Conservation (phyloP, 305 asterid genomes). For the Stenogyne calaminthoides region DNA sequence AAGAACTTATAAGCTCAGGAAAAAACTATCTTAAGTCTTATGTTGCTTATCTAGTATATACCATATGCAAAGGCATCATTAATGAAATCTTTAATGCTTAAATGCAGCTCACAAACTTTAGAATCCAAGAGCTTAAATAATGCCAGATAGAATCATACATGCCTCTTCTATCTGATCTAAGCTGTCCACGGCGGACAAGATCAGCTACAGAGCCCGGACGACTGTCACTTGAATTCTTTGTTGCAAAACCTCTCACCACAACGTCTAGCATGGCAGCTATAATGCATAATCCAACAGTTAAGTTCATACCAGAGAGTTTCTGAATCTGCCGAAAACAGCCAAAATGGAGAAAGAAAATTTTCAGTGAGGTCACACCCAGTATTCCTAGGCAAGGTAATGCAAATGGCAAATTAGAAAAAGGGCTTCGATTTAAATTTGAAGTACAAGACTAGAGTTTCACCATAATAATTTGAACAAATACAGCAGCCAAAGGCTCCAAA, state of each 20-base stretch:
- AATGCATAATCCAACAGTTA: constrained; percentile 64
- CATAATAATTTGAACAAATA: background rate
- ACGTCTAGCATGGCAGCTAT: constrained; percentile 55
- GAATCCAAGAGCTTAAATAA: constrained; percentile 15
- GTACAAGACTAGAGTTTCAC: background rate
- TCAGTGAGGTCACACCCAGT: too few relatives aligned
- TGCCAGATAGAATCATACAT: constrained; percentile 72
- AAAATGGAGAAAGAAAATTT: constrained; percentile 12
- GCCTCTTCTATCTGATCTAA: constrained; percentile 99
- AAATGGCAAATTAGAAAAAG: background rate
- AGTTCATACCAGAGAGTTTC: constrained; percentile 49
- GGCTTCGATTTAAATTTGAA: background rate
- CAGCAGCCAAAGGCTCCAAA: constrained; percentile 20
- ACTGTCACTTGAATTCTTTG: constrained; percentile 52
- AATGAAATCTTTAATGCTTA: background rate
- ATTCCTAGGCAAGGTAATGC: constrained; percentile 7
- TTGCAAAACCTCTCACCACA: constrained; percentile 49
- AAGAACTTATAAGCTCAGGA: background rate
- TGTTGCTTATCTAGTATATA: constrained; percentile 12
- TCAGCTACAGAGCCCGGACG: constrained; percentile 90
- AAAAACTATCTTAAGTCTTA: background rate
- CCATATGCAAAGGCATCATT: constrained; percentile 21
- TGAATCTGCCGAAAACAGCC: constrained; percentile 49
- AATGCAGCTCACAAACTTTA: constrained; percentile 6
- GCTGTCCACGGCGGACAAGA: constrained; percentile 96